Evolutionary conservation across 176 grass and related monocot species (phyloP).

Genomic region (Areca catechu): DNA sequence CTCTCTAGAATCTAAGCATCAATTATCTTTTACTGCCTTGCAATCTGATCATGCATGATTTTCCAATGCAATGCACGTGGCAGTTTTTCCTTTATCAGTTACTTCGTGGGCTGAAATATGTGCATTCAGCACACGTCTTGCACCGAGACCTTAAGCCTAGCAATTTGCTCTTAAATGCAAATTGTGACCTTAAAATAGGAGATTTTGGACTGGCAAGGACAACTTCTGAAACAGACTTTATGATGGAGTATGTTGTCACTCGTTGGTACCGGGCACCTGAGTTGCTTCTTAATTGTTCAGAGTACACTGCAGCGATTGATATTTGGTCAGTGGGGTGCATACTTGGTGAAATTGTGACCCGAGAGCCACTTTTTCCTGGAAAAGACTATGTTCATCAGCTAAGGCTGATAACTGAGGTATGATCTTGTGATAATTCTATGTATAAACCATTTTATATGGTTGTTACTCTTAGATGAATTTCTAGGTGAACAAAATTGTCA

Average conservation of each 20-base stretch:
- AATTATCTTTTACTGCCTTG: too few species aligned
- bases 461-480: too few species aligned
- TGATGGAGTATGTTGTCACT: slow-evolving; percentile 97
- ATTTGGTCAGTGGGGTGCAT: slow-evolving; percentile 98
- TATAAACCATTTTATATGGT: too few species aligned
- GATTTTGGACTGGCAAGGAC: slow-evolving; percentile 95
- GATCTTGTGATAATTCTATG: background rate
- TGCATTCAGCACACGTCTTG: slow-evolving; percentile 89
- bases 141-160: slow-evolving; percentile 92
- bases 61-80: background rate
- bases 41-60: too few species aligned
- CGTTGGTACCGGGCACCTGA: slow-evolving; percentile 91
- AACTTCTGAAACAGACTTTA: slow-evolving; percentile 93
- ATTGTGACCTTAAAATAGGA: slow-evolving; percentile 90
- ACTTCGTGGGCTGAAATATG: slow-evolving; percentile 87
- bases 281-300: slow-evolving; percentile 90
- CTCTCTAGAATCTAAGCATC: too few species aligned
- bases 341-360: slow-evolving; percentile 76
- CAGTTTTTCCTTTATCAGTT: slow-evolving; percentile 95
- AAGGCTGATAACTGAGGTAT: slow-evolving; percentile 88
- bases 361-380: slow-evolving; percentile 86
- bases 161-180: slow-evolving; percentile 81
- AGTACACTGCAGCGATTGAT: slow-evolving; percentile 95
- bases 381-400: slow-evolving; percentile 98
- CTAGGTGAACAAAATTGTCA: too few species aligned